Base-by-base conservation (phyloP, 2,329 filamentous ascomycete species). In the Fusarium algeriense region DNA sequence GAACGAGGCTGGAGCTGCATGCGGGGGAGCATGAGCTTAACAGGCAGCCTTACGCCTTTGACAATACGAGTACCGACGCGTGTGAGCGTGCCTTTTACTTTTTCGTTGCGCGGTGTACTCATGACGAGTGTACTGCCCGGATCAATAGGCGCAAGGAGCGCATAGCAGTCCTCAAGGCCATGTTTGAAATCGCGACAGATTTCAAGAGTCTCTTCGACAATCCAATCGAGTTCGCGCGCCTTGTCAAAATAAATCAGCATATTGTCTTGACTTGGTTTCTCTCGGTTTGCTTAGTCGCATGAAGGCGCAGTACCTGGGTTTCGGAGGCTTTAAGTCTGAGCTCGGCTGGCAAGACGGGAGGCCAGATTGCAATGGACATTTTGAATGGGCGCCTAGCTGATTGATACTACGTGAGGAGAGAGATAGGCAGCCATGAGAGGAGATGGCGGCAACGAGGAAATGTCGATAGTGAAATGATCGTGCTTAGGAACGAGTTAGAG, bases 31-130 rank as follows among this genome's bases (percentile, higher is more conserved):
- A 34, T 7, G 9, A 86, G n/a, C 23, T 19, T 26, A 55, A 50
- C 26, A 26, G 15, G 32, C 35, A 45, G 32, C 23, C 91, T 75
- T 85, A 95, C 93, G 73, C 94, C 95, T 80, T 97, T 97, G 70
- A 97, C 92, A 70, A 99, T 92, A 55, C 92, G 90, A n/a, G 93
- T 93, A 41, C 96, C 96, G 38, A 97, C 90, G 58, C 96, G 90
- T 2, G 95, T 98, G 66, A 98, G 89, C 75, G 94, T 93, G 20
- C 96, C 96, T 81, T 99, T 99, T 69, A 98, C 90, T 73, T 89
- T 90, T 83, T 99, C 96, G 60, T 93, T 95, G 60, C 95, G 89
- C 60, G 92, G 88, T 17, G 95, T 97, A 68, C 93, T 96, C 73
- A 99, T 87, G 34, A 96, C 95, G 32, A 99, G 89, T 2, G 95